Evolutionary conservation across 805 yeast species (phyloP).

Genomic region (Saccharomycopsis amapae): DNA sequence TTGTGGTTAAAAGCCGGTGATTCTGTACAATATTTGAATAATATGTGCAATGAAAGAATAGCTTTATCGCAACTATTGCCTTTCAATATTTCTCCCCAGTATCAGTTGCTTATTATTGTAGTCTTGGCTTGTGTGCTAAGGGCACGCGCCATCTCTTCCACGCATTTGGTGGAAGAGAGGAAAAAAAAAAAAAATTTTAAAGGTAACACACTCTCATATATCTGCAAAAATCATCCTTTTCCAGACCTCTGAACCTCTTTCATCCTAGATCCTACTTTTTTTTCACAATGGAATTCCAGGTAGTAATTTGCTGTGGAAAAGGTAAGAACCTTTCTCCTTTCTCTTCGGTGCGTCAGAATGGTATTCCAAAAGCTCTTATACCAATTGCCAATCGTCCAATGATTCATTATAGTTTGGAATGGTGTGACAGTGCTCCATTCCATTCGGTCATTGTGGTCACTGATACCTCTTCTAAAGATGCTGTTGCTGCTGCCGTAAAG

Average conservation of each 20-base stretch:
- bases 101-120: too few species aligned
- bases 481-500: slow-evolving; percentile 40
- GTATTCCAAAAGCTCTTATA: slow-evolving; percentile 73
- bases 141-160: too few species aligned
- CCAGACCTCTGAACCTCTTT: not conserved
- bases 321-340: slow-evolving; percentile 73
- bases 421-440: slow-evolving; percentile 89
- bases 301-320: slow-evolving; percentile 81
- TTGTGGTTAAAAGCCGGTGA: too few species aligned
- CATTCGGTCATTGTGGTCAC: slow-evolving; percentile 59
- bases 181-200: too few species aligned
- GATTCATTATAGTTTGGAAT: slow-evolving; percentile 78
- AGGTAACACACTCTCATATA: too few species aligned
- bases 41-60: too few species aligned
- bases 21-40: too few species aligned
- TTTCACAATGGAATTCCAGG: slow-evolving; percentile 77
- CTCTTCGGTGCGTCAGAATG: slow-evolving; percentile 51
- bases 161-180: not conserved
- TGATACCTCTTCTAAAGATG: slow-evolving; percentile 39
- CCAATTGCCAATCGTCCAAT: slow-evolving; percentile 89
- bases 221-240: not conserved
- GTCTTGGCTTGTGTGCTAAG: too few species aligned
- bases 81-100: too few species aligned
- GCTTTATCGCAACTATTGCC: too few species aligned
- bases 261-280: not conserved